Conservation (phyloP, 768 basidiomycete genomes). For the Calocera cornea region DNA sequence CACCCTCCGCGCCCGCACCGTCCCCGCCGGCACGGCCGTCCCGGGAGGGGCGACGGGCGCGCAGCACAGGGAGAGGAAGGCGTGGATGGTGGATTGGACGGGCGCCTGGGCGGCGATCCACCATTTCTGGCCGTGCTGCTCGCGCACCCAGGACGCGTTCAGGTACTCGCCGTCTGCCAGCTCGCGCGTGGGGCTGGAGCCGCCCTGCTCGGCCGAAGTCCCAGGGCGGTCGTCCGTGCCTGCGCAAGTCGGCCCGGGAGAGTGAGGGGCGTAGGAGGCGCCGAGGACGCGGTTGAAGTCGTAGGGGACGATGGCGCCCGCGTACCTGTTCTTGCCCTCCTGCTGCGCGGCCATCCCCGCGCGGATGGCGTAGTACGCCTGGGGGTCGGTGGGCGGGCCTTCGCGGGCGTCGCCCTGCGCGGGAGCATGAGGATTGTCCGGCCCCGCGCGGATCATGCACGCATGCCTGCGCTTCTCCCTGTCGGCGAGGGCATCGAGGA, state of each 20-base stretch:
- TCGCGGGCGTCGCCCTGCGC: background rate
- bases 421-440: background rate
- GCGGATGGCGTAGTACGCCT: background rate
- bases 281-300: background rate
- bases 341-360: background rate
- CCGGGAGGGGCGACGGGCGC: conserved; percentile 30
- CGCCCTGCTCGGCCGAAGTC: too few species aligned
- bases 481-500: background rate
- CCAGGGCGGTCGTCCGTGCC: too few species aligned
- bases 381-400: background rate
- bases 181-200: too few species aligned
- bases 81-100: conserved; percentile 49
- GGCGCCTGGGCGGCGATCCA: conserved; percentile 85
- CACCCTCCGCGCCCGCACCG: conserved; percentile 31
- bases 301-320: background rate
- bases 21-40: conserved; percentile 11
- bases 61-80: conserved; percentile 59
- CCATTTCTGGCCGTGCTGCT: conserved; percentile 55
- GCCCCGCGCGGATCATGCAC: background rate
- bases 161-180: conserved; percentile 40
- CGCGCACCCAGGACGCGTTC: conserved; percentile 78
- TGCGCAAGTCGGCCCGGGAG: too few species aligned
- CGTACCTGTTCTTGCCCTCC: background rate
- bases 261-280: background rate
- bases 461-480: background rate